Percentiles rank a stretch among this genome's conserved stretches.
Conservation (phyloP, 352 stramenopile species). For the Globisporangium iwayamae region DNA sequence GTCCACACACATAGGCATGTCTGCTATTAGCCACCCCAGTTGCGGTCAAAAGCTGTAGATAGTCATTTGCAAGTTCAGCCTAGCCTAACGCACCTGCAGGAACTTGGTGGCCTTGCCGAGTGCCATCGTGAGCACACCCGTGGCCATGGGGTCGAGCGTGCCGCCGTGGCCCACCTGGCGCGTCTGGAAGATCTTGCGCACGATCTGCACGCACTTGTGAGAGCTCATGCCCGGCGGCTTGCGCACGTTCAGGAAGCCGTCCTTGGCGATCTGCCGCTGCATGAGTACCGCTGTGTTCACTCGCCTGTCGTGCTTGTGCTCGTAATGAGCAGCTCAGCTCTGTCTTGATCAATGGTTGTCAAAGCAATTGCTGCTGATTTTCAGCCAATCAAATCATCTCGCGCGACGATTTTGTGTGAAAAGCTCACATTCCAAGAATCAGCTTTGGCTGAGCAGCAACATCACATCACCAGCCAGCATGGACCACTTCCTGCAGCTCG, state of each 20-base stretch:
- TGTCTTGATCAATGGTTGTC: conserved; percentile 8
- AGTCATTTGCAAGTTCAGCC: neutral
- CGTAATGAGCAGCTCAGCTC: neutral
- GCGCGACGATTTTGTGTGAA: conserved; percentile 1
- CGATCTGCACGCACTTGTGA: conserved; percentile 64
- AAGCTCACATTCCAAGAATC: conserved; percentile 4
- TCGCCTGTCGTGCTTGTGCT: neutral
- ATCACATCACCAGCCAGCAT: conserved; percentile 15
- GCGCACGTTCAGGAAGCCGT: conserved; percentile 78
- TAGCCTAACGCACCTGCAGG: conserved; percentile 35
- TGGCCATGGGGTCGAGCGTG: conserved; percentile 88
- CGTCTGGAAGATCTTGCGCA: conserved; percentile 73
- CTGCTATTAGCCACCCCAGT: neutral
- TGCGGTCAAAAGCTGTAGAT: neutral
- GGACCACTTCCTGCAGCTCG: conserved; percentile 65
- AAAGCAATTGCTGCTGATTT: conserved; percentile 1
- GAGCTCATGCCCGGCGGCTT: conserved; percentile 79
- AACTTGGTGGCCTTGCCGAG: conserved; percentile 81
- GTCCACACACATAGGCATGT: neutral
- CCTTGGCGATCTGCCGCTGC: conserved; percentile 14
- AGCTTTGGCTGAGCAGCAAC: no score
- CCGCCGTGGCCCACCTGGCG: conserved; percentile 75
- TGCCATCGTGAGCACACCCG: conserved; percentile 78
- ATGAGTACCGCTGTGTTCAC: neutral
- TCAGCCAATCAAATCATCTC: conserved; percentile 19